Percentiles rank a stretch among this genome's conserved stretches.
Evolutionary conservation across 176 grass and related monocot species (phyloP).

Genomic region (Ampelocalamus luodianensis): DNA sequence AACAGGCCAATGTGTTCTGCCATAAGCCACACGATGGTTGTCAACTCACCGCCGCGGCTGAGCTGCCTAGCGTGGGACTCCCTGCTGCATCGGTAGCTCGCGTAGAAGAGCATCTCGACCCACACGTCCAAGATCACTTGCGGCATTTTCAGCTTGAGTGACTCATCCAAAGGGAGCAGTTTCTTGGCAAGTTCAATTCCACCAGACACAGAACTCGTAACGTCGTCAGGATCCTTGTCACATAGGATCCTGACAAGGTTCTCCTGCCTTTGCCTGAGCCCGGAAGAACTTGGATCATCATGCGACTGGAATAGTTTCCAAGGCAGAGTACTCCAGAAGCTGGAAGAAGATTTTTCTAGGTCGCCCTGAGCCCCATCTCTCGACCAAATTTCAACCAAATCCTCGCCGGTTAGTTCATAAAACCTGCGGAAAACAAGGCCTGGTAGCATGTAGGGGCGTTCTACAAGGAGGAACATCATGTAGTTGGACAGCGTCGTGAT

Average conservation of each 20-base stretch:
- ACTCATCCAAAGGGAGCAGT: neutral
- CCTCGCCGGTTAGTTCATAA: neutral
- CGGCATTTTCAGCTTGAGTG: neutral
- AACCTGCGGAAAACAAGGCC: no score
- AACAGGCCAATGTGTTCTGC: no score
- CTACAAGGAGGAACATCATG: no score
- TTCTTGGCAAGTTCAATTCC: neutral
- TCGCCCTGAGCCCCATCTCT: no score
- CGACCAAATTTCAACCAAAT: neutral
- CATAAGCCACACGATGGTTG: neutral
- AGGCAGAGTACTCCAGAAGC: neutral
- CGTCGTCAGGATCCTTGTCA: neutral
- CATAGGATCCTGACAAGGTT: neutral
- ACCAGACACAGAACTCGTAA: neutral
- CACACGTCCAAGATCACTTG: neutral
- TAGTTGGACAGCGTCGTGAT: no score
- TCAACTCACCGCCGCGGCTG: neutral
- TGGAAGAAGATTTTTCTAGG: neutral
- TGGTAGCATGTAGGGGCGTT: no score
- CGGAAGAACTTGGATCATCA: neutral
- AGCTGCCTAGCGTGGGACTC: neutral
- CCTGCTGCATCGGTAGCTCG: neutral
- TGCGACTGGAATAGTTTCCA: neutral
- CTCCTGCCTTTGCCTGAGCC: neutral
- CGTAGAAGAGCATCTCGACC: neutral